Evolutionary conservation across 2,329 filamentous ascomycete genomes (phyloP), one percentile per base, ranked within the genome.

Genomic region (Drechslera avenae): DNA sequence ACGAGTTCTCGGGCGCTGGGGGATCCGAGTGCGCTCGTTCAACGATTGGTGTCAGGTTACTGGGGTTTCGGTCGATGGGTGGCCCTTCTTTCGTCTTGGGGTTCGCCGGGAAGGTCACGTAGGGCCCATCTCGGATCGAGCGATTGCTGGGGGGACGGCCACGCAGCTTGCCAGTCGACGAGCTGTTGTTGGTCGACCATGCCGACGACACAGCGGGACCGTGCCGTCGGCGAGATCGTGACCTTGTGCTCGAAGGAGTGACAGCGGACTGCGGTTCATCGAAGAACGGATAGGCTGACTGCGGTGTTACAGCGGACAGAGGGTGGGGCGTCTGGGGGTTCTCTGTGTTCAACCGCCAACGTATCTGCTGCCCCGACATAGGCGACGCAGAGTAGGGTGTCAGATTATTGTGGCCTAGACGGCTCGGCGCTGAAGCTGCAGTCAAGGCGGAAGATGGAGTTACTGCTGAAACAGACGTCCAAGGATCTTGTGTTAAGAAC

Each of bases 121-220:
- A 89, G 0, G 87, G 85, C 0, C 85, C 85, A 56, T 89, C 85
- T 12, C 83, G 79, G 0, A 81, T 79, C n/a, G 80, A 82, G 19
- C 85, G 82, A 62, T 87, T 89, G 48, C 86, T 88, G 0, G 90
- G 90, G 34, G 92, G 92, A 52, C 92, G 81, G 5, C 92, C 91
- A 58, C 91, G 81, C 12, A 88, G 80, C 70, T 92, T 95, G 2
- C 87, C 86, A 4, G 81, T 83, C 1, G 83, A 76, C 10, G 85
- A 79, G 32, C 81, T 78, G 13, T 83, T 83, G 51, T 82, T 84
- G 56, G 85, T 85, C 47, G 88, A 85, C 92, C 92, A 97, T 1
- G 92, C 92, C 8, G 91, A 96, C 1, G 91, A 96, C 0, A 96
- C 90, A 5, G 90, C 91, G 0, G 91, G 89, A 0, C 91, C 91